Base-by-base conservation (phyloP, 1,139 yeast species). In the Taphrina sp. region DNA sequence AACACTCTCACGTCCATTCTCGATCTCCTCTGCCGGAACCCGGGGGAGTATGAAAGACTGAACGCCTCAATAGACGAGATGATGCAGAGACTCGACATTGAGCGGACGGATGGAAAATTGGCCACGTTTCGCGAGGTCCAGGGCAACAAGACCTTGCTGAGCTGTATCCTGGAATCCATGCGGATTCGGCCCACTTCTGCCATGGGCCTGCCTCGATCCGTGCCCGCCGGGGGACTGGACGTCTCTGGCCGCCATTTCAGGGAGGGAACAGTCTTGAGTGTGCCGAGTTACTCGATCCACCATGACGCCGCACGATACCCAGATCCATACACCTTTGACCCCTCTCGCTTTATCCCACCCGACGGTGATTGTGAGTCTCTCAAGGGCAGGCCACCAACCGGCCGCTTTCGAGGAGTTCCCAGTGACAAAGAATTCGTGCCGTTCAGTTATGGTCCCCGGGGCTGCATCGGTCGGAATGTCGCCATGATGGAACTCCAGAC, bases 321-420 rank as follows among this genome's bases (percentile, higher is more conserved):
- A 3, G 66, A 77, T 14, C 79, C 86, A 0, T 74, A 76, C 19
- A 58, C 59, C 16, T 83, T 80, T 64, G 65, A 72, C 8, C 88
- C 89, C 1, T 81, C 78, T 52, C 70, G 92, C 61, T 83, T 90
- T 89, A 64, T 26, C 20, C 44, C 56, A 3, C 23, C 33, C 2
- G n/a, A n/a, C n/a, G n/a, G n/a, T n/a, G n/a, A n/a, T n/a, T n/a
- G n/a, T n/a, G n/a, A n/a, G n/a, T n/a, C n/a, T n/a, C n/a, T n/a
- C n/a, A n/a, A n/a, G n/a, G n/a, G n/a, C n/a, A n/a, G n/a, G n/a
- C n/a, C n/a, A n/a, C n/a, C n/a, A n/a, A n/a, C n/a, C n/a, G n/a
- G n/a, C n/a, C n/a, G n/a, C n/a, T n/a, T n/a, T n/a, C n/a, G n/a
- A n/a, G n/a, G n/a, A n/a, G n/a, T n/a, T n/a, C 31, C 51, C n/a